A percentile compares a stretch with the other conserved stretches of the same genome.
phyloP scores from a whole-genome alignment of 2,329 filamentous ascomycete genomes.

The Coniochaeta hoffmannii region DNA sequence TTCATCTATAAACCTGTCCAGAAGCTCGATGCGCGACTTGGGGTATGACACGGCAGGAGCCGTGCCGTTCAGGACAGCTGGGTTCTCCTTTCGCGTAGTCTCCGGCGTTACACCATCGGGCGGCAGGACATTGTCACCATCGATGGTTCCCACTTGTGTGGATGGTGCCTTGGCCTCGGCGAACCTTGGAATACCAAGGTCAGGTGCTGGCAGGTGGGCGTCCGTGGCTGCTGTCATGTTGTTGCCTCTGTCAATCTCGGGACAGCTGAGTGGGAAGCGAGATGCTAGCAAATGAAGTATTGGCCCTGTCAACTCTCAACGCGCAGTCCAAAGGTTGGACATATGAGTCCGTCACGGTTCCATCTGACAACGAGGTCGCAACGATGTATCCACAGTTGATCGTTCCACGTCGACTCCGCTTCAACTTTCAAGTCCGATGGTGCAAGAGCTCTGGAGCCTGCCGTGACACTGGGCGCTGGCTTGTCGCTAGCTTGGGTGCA shows the following conservation, averaged over 20 bases:
- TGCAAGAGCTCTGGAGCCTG: not conserved
- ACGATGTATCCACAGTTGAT: not conserved
- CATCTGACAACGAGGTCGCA: not conserved
- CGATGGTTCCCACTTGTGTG: not conserved
- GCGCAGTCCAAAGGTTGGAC: not conserved
- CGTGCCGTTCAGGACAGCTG: not conserved
- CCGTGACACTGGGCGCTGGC: not conserved
- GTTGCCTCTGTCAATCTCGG: not conserved
- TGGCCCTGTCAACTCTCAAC: too few relatives aligned
- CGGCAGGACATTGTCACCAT: not conserved
- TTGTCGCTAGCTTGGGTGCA: too few relatives aligned
- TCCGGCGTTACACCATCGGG: not conserved
- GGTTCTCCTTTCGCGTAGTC: too few relatives aligned
- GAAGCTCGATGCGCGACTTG: slow-evolving; percentile 17
- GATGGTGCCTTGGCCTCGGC: not conserved
- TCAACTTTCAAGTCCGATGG: not conserved
- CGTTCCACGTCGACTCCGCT: not conserved
- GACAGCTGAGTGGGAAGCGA: not conserved
- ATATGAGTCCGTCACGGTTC: not conserved
- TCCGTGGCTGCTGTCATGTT: not conserved
- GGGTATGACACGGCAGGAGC: slow-evolving; percentile 6
- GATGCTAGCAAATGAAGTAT: not conserved
- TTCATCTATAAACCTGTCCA: slow-evolving; percentile 36
- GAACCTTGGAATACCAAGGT: not conserved
- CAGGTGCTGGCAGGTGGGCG: not conserved